Conservation (phyloP, 176 grass and related monocot genomes). For the Oropetium thomaeum region DNA sequence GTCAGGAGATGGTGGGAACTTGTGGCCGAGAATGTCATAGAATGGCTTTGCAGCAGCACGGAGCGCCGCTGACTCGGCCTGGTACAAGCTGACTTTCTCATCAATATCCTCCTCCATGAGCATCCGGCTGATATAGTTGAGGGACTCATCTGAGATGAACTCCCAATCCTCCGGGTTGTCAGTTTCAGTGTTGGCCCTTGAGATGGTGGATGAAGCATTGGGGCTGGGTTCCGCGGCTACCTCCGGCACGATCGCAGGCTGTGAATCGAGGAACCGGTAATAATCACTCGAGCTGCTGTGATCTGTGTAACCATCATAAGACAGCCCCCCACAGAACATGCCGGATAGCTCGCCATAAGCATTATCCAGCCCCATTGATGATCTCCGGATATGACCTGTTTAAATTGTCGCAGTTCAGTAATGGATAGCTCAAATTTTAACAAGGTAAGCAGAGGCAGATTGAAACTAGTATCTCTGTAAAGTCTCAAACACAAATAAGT, state of each 20-base stretch:
- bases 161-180: conserved; percentile 85
- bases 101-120: conserved; percentile 99
- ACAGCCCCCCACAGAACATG: conserved; percentile 45
- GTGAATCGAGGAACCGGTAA: conserved; percentile 39
- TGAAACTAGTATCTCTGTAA: not conserved
- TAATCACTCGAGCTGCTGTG: conserved; percentile 29
- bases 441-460: not conserved
- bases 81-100: conserved; percentile 83
- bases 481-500: not conserved
- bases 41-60: conserved; percentile 73
- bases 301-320: conserved; percentile 43
- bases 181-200: conserved; percentile 29
- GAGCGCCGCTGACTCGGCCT: conserved; percentile 66
- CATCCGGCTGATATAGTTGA: conserved; percentile 89
- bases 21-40: conserved; percentile 95
- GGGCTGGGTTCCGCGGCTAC: conserved; percentile 4
- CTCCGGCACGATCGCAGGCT: conserved; percentile 13
- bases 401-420: conserved; percentile 22
- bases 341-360: conserved; percentile 47
- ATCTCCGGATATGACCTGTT: conserved; percentile 20
- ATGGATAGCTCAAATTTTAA: not conserved
- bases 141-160: conserved; percentile 85
- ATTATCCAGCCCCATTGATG: conserved; percentile 52
- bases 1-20: conserved; percentile 71
- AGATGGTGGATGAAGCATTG: not conserved